phyloP scores from a whole-genome alignment of 306 rosid species.

The Luffa acutangula region DNA sequence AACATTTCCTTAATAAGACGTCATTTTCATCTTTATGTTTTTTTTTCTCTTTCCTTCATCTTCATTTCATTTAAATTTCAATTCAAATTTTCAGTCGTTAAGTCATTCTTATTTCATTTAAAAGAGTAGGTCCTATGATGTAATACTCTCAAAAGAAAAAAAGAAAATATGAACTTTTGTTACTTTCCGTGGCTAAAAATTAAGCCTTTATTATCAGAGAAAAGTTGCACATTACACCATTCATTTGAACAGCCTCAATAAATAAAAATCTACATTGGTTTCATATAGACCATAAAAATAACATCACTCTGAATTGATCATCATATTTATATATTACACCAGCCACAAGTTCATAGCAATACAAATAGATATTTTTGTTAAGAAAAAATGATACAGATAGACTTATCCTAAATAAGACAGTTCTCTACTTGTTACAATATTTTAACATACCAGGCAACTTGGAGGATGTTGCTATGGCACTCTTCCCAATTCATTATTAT shows the following conservation, averaged over 20 bases:
- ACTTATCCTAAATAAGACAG: background rate
- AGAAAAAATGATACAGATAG: background rate
- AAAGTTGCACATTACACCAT: no score
- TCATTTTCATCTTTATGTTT: no score
- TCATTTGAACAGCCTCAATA: background rate
- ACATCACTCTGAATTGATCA: background rate
- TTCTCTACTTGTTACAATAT: background rate
- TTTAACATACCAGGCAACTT: background rate
- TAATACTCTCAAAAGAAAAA: no score
- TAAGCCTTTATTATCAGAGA: no score
- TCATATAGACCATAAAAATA: background rate
- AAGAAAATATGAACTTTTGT: no score
- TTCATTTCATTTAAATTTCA: no score
- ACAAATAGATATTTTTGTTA: background rate
- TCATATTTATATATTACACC: background rate
- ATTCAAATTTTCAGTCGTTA: no score
- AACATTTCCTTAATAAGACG: no score
- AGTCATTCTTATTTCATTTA: no score
- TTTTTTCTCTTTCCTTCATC: no score
- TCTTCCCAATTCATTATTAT: background rate
- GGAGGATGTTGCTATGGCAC: constrained; percentile 3
- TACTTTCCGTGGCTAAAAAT: no score
- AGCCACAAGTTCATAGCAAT: background rate
- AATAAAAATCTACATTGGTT: background rate
- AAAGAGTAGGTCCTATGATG: no score